Evolutionary conservation across 2,329 filamentous ascomycete genomes (phyloP).

Genomic region (Fusarium euwallaceae): DNA sequence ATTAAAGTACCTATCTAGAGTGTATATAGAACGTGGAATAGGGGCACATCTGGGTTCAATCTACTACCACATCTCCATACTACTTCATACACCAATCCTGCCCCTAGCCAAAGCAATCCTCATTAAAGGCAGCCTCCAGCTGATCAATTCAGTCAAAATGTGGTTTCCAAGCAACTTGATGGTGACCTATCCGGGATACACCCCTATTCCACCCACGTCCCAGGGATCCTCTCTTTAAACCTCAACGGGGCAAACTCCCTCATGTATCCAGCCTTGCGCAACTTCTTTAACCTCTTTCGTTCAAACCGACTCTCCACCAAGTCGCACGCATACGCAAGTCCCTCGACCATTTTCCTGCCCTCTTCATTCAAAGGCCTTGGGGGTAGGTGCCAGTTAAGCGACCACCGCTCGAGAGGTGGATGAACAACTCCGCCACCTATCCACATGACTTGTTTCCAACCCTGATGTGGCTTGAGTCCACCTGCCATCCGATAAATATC

Average conservation of each 20-base stretch:
- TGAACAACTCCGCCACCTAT: background rate
- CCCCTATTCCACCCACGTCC: constrained; percentile 9
- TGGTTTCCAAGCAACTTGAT: background rate
- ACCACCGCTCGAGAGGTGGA: background rate
- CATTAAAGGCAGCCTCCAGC: background rate
- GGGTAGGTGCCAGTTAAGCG: background rate
- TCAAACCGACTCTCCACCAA: constrained; percentile 15
- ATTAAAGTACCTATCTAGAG: background rate
- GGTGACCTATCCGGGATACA: background rate
- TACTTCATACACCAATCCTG: background rate
- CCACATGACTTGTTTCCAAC: background rate
- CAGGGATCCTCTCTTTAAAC: constrained; percentile 3
- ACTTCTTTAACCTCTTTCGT: background rate
- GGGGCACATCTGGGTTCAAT: background rate
- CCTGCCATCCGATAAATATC: background rate
- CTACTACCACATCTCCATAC: background rate
- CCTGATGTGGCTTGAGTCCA: background rate
- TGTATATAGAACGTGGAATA: background rate
- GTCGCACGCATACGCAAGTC: background rate
- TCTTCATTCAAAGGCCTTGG: background rate
- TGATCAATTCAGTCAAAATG: background rate
- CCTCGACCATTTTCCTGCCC: background rate
- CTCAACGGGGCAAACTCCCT: background rate
- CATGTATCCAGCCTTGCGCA: constrained; percentile 6
- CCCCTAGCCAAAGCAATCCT: background rate